These are phyloP conservation scores for Colletotrichum noveboracense DNA, from an alignment of 2,329 filamentous ascomycete genomes.

Conservation along the genomic window DNA sequence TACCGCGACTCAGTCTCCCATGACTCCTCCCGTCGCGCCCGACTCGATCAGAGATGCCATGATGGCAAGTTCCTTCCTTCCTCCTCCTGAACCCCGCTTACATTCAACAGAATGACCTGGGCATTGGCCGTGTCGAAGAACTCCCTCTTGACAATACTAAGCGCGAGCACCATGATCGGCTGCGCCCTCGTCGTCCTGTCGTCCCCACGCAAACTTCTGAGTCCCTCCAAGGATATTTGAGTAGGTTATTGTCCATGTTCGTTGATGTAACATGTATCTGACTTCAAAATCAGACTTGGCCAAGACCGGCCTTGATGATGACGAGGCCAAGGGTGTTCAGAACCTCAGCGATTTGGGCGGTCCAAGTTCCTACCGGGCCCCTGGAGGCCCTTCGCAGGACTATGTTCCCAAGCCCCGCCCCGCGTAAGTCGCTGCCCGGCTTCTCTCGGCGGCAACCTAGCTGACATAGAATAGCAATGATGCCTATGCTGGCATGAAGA, in stretches of 20 bases:
- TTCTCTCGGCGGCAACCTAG: neutral
- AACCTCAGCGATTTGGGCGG: constrained; percentile 27
- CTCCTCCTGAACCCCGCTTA: neutral
- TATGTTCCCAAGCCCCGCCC: neutral
- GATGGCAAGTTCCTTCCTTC: neutral
- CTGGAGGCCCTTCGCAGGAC: neutral
- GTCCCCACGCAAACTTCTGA: neutral
- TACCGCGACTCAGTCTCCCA: neutral
- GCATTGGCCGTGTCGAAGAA: constrained; percentile 27
- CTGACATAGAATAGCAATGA: neutral
- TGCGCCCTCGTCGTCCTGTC: neutral
- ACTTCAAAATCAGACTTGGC: constrained; percentile 23
- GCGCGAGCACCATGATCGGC: neutral
- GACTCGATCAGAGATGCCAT: neutral
- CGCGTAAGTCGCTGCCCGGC: neutral
- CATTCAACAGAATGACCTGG: constrained; percentile 32
- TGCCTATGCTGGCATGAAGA: neutral
- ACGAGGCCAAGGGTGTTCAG: constrained; percentile 30
- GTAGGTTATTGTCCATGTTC: neutral
- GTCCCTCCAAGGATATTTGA: constrained; percentile 1
- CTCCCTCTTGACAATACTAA: constrained; percentile 28
- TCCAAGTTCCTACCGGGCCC: neutral
- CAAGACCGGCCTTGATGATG: constrained; percentile 31
- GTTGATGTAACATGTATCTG: neutral
- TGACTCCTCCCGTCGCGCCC: neutral